These are phyloP conservation scores for Aspergillus bridgeri DNA, from an alignment of 495 filamentous ascomycete genomes.

Conservation along the genomic window DNA sequence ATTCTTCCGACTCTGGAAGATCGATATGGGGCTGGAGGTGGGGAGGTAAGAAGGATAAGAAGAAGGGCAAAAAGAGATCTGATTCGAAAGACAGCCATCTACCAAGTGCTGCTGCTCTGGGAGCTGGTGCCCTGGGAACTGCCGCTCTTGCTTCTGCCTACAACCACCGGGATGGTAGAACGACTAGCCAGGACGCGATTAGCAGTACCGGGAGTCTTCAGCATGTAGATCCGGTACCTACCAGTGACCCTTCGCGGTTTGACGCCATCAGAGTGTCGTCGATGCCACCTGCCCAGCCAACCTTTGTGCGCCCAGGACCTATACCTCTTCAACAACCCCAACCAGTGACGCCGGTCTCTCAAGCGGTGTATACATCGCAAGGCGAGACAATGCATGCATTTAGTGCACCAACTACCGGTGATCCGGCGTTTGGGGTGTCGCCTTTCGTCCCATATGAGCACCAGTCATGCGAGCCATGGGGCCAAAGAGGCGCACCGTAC, in stretches of 20 bases:
- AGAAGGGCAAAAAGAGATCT: constrained; percentile 35
- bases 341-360: constrained; percentile 53
- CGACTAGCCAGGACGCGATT: constrained; percentile 20
- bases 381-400: constrained; percentile 34
- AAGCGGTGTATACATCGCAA: constrained; percentile 50
- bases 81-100: constrained; percentile 16
- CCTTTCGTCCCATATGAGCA: constrained; percentile 24
- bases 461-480: constrained; percentile 21
- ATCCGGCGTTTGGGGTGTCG: constrained; percentile 30
- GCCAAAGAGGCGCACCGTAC: constrained; percentile 10
- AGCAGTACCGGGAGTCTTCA: constrained; percentile 40
- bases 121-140: constrained; percentile 30
- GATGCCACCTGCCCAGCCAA: constrained; percentile 41
- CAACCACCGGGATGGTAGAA: constrained; percentile 15
- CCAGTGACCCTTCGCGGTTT: constrained; percentile 57
- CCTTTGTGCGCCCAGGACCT: constrained; percentile 42
- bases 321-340: constrained; percentile 58
- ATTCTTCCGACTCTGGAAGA: constrained; percentile 50
- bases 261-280: constrained; percentile 51
- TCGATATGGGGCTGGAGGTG: constrained; percentile 59
- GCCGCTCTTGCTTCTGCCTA: constrained; percentile 32
- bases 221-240: constrained; percentile 56
- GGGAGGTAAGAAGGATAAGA: constrained; percentile 47
- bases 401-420: constrained; percentile 25
- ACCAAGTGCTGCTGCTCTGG: constrained; percentile 20